These are phyloP conservation scores for Erigeron philadelphicus DNA, from an alignment of 140 eudicot genomes.

Conservation along the genomic window DNA sequence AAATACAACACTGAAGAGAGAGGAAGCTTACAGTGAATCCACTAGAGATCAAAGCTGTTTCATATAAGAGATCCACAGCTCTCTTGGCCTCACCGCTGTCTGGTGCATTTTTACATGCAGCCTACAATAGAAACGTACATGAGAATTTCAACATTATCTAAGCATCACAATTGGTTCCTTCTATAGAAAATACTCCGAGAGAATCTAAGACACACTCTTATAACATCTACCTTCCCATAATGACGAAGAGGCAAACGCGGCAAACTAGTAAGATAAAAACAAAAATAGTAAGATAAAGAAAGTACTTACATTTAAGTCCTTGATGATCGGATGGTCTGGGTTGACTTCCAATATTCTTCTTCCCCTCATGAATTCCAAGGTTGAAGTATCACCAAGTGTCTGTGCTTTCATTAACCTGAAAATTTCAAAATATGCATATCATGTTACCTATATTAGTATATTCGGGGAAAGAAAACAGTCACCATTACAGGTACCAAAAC, in stretches of 20 bases:
- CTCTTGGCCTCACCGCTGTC: constrained; percentile 74
- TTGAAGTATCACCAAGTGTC: constrained; percentile 85
- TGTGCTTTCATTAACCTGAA: constrained; percentile 88
- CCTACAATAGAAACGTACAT: constrained; percentile 38
- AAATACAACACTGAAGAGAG: not conserved
- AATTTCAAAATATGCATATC: not conserved
- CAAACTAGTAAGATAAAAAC: not conserved
- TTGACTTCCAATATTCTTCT: constrained; percentile 89
- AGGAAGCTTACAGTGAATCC: constrained; percentile 72
- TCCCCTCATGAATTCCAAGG: constrained; percentile 93
- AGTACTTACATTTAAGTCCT: constrained; percentile 66
- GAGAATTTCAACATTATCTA: not conserved
- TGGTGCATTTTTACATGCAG: constrained; percentile 91
- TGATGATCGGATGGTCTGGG: constrained; percentile 94
- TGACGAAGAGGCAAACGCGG: not conserved
- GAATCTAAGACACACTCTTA: too few species aligned
- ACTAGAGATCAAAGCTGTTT: constrained; percentile 89
- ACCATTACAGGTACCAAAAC: not conserved
- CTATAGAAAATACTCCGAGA: too few species aligned
- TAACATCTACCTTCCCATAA: not conserved
- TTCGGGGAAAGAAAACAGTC: not conserved
- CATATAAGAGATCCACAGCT: constrained; percentile 78
- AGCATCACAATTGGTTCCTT: too few species aligned
- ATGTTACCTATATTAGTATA: not conserved
- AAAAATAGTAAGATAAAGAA: not conserved